Evolutionary conservation across 2,329 filamentous ascomycete genomes (phyloP).

Genomic region (Xylaria sp.): DNA sequence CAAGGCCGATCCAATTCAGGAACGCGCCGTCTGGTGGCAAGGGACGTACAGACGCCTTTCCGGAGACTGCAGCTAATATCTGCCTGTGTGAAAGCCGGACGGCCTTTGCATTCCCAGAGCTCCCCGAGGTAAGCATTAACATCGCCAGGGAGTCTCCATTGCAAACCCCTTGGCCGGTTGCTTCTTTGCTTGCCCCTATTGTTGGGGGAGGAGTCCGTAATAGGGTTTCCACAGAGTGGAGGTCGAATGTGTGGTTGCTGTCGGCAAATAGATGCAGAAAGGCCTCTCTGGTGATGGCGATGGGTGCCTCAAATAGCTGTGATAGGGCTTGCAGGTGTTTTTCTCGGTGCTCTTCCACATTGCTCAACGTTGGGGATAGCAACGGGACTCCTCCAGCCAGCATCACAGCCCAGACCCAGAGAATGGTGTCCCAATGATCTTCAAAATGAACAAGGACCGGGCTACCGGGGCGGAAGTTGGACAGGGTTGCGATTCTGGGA

Average conservation of each 20-base stretch:
- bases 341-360: constrained; percentile 31
- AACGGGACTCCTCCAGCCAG: constrained; percentile 41
- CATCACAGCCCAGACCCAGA: constrained; percentile 46
- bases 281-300: constrained; percentile 28
- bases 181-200: too few species aligned
- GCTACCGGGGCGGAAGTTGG: not conserved
- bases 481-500: not conserved
- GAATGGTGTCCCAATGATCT: constrained; percentile 37
- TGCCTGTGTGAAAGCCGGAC: constrained; percentile 49
- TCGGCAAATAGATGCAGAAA: not conserved
- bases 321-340: constrained; percentile 38
- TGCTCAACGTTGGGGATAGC: constrained; percentile 39
- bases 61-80: constrained; percentile 43
- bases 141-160: constrained; percentile 35
- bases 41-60: constrained; percentile 40
- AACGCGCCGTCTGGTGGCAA: constrained; percentile 38
- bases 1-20: constrained; percentile 54
- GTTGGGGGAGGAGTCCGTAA: too few species aligned
- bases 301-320: constrained; percentile 13
- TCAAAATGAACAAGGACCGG: constrained; percentile 16
- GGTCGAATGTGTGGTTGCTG: not conserved
- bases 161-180: too few species aligned
- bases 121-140: constrained; percentile 57
- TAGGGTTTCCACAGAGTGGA: too few species aligned
- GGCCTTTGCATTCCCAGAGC: constrained; percentile 53